Evolutionary conservation across 345 rosid genomes (phyloP).

Genomic region (Brassica cretica): DNA sequence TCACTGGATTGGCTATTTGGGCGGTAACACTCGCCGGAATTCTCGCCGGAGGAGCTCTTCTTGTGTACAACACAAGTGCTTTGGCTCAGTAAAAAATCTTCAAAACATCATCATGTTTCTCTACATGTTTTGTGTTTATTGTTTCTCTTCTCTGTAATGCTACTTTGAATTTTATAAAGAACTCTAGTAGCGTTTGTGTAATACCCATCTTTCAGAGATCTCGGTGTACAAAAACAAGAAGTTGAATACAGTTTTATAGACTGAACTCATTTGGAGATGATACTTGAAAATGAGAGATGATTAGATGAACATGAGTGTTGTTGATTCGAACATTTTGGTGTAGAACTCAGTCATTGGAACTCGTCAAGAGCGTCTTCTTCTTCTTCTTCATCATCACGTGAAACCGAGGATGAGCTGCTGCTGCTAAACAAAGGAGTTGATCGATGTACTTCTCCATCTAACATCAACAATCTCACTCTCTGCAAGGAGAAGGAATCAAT

Average conservation of each 20-base stretch:
- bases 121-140: neutral
- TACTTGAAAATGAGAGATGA: neutral
- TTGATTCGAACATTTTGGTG: constrained; percentile 7
- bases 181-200: constrained; percentile 22
- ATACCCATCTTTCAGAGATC: neutral
- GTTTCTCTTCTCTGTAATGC: constrained; percentile 20
- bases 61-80: constrained; percentile 95
- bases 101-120: constrained; percentile 7
- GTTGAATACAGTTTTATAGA: neutral
- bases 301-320: constrained; percentile 12
- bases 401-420: constrained; percentile 25
- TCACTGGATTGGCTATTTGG: constrained; percentile 89
- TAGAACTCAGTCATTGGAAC: constrained; percentile 33
- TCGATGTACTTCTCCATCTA: constrained; percentile 52
- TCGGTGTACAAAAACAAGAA: neutral
- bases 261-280: neutral
- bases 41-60: constrained; percentile 89
- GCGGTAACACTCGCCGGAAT: constrained; percentile 79
- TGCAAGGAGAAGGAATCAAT: constrained; percentile 34
- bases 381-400: constrained; percentile 49
- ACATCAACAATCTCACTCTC: constrained; percentile 62
- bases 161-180: constrained; percentile 26
- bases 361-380: constrained; percentile 44
- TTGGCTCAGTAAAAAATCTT: constrained; percentile 57
- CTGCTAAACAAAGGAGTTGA: constrained; percentile 42